Evolutionary conservation across 805 yeast species (phyloP).

Genomic region (Scheffersomyces amazonensis): DNA sequence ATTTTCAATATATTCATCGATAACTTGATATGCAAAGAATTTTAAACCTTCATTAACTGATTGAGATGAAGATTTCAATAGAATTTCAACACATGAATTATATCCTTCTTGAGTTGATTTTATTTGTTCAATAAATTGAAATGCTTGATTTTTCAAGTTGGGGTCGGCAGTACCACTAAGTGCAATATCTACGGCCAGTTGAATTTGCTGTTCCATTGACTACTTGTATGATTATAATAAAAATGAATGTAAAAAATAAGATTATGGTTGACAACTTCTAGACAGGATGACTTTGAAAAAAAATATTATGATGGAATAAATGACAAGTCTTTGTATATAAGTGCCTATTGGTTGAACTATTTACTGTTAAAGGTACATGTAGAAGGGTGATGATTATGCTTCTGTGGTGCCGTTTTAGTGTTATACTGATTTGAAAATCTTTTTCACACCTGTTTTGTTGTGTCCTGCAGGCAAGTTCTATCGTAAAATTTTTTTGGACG

Average conservation of each 20-base stretch:
- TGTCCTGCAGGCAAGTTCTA: too few relatives aligned
- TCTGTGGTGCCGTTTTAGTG: too few relatives aligned
- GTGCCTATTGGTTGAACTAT: too few relatives aligned
- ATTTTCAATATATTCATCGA: constrained; percentile 52
- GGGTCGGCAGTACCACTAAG: constrained; percentile 65
- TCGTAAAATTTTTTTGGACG: neutral
- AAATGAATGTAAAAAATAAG: neutral
- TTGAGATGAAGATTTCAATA: constrained; percentile 20
- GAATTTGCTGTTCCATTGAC: constrained; percentile 58
- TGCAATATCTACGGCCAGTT: constrained; percentile 85
- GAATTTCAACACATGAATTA: constrained; percentile 51
- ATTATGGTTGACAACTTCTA: too few relatives aligned
- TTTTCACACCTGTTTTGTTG: neutral
- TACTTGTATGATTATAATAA: too few relatives aligned
- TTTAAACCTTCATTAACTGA: constrained; percentile 52
- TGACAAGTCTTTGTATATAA: too few relatives aligned
- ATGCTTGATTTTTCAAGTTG: constrained; percentile 54
- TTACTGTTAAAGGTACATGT: too few relatives aligned
- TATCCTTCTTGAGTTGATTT: constrained; percentile 56
- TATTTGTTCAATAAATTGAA: constrained; percentile 50
- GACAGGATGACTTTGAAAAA: too few relatives aligned
- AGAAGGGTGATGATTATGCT: too few relatives aligned
- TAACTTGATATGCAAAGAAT: constrained; percentile 68
- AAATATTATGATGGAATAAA: too few relatives aligned
- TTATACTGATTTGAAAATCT: too few relatives aligned